Evolutionary conservation across 2,329 filamentous ascomycete genomes (phyloP).

Genomic region (Aspergillus neotritici): DNA sequence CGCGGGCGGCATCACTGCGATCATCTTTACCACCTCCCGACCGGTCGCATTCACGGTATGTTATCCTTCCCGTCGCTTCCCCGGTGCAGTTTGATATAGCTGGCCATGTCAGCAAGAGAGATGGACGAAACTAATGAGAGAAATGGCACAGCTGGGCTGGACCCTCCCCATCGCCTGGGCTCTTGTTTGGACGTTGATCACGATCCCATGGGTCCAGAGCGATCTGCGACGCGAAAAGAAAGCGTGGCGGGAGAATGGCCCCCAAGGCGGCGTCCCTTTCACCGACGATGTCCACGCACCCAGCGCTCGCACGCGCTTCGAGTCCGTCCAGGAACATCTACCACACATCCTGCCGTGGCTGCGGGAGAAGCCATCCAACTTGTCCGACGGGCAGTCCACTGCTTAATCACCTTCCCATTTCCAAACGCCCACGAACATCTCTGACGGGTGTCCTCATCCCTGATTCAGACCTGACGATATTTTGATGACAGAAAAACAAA

Average conservation of each 20-base stretch:
- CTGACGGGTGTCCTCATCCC: too few relatives aligned
- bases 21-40: slow-evolving; percentile 46
- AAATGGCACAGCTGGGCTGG: slow-evolving; percentile 33
- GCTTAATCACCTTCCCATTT: background rate
- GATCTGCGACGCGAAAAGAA: slow-evolving; percentile 42
- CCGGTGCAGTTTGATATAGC: slow-evolving; percentile 5
- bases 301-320: slow-evolving; percentile 33
- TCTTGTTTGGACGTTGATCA: slow-evolving; percentile 40
- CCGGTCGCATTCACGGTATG: slow-evolving; percentile 45
- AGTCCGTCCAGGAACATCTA: slow-evolving; percentile 29
- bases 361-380: slow-evolving; percentile 19
- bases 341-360: slow-evolving; percentile 25
- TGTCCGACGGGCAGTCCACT: slow-evolving; percentile 14
- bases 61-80: background rate
- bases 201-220: slow-evolving; percentile 43
- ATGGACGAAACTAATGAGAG: slow-evolving; percentile 12
- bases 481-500: too few relatives aligned
- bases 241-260: slow-evolving; percentile 34
- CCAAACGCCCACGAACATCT: too few relatives aligned
- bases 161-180: slow-evolving; percentile 40
- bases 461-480: too few relatives aligned
- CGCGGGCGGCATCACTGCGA: slow-evolving; percentile 43
- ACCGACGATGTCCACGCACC: slow-evolving; percentile 35
- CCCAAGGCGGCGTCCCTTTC: slow-evolving; percentile 32
- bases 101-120: slow-evolving; percentile 11